phyloP scores from a whole-genome alignment of 73 alveolate genomes.

The Paramecium octaurelia region DNA sequence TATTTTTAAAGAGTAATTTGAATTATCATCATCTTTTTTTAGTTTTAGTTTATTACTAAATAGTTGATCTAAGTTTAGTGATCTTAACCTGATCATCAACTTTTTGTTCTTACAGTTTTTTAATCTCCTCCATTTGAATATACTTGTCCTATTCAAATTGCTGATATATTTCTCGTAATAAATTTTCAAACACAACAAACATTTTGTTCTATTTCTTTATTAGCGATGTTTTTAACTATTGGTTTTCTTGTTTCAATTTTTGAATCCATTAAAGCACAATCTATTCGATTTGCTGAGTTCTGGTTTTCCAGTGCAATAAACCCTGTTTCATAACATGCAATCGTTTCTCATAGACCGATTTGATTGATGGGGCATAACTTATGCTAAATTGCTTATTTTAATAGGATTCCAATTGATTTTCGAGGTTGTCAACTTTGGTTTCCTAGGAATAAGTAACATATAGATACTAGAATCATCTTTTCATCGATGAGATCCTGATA shows the following conservation, averaged over 20 bases:
- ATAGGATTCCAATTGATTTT: neutral
- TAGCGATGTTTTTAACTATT: neutral
- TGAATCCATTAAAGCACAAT: slow-evolving; percentile 4
- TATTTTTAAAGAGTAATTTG: neutral
- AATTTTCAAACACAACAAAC: slow-evolving; percentile 13
- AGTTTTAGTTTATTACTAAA: neutral
- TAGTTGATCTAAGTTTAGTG: neutral
- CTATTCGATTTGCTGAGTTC: neutral
- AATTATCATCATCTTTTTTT: neutral
- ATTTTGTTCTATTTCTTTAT: slow-evolving; percentile 6
- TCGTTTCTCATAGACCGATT: neutral
- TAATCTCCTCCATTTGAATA: neutral
- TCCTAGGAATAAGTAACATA: neutral
- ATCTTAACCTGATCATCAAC: neutral
- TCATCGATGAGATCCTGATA: slow-evolving; percentile 14
- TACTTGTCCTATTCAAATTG: neutral
- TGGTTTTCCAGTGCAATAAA: slow-evolving; percentile 22
- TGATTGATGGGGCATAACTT: neutral
- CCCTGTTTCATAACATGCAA: slow-evolving; percentile 14
- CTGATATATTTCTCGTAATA: neutral
- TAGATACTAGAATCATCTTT: neutral
- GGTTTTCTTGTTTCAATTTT: slow-evolving; percentile 6
- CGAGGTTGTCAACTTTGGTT: neutral
- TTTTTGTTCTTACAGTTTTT: neutral
- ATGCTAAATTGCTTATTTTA: neutral